Evolutionary conservation across 208 protist genomes (phyloP), one percentile per base, ranked within the genome.

Genomic region (Novymonas esmeraldas): DNA sequence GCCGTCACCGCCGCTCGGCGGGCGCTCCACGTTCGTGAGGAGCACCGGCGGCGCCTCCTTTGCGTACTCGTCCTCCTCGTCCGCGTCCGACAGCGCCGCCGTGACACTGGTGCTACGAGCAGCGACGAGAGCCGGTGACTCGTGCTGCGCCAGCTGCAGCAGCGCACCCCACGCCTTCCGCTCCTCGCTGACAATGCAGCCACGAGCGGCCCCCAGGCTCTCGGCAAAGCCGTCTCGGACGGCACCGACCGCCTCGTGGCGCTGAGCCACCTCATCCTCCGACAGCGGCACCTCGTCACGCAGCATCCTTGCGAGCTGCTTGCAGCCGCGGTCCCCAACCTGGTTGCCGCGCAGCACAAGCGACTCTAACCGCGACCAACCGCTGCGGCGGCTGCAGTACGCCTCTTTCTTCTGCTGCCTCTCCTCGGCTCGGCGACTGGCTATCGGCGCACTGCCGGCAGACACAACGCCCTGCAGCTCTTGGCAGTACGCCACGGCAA

Each of bases 341-440:
- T 59, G 66, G 65, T 94, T 96, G 13, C 85, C 84, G 20, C 84
- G 78, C 68, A 96, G 54, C 11, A 74, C 34, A n/a, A 96, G 56
- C 28, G 65, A 63, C 51, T 89, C 71, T 26, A 96, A 41, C 39
- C 72, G 88, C 20, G 86, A 92, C 91, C 91, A 96, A 7, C 91
- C 91, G 58, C 85, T 92, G 16, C 85, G 84, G 13, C 84, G 79
- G 29, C 73, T 55, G 63, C 87, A 91, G 56, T 82, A 87, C 42
- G 67, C 69, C 44, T 84, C 83, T 26, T 84, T 81, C n/a, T 31
- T 56, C 18, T 72, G 38, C 34, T 79, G 78, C 51, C 81, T 75
- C 64, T 94, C 89, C 34, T 36, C 29, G 31, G 50, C 13, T 22
- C 48, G 46, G n/a, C 51, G n/a, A 26, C 45, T 38, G 26, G 42